Conservation (phyloP, 2,329 filamentous ascomycete genomes). For the Beauveria australis region DNA sequence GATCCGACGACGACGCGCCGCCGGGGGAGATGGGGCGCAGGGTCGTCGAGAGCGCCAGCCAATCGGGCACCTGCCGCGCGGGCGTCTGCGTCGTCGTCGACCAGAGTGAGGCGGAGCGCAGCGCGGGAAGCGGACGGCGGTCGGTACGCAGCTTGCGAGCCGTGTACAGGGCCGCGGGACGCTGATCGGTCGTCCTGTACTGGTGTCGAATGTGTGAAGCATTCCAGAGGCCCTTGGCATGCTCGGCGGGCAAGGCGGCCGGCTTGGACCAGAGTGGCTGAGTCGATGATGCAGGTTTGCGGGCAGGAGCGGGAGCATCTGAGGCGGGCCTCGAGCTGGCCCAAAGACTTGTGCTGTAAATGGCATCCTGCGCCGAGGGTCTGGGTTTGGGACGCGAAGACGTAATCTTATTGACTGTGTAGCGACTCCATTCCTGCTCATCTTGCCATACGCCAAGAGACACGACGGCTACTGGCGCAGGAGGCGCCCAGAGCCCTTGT, state of each 20-base stretch:
- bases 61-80: slow-evolving; percentile 13
- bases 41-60: slow-evolving; percentile 8
- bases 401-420: background rate
- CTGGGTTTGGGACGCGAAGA: slow-evolving; percentile 1
- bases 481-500: slow-evolving; percentile 3
- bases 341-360: slow-evolving; percentile 5
- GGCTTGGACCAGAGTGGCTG: slow-evolving; percentile 6
- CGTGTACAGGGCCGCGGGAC: slow-evolving; percentile 27
- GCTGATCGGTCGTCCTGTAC: slow-evolving; percentile 24
- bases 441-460: background rate
- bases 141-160: slow-evolving; percentile 24
- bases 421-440: background rate
- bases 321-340: background rate
- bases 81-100: slow-evolving; percentile 10
- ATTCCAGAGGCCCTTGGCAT: slow-evolving; percentile 17
- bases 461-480: background rate
- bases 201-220: slow-evolving; percentile 15
- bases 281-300: background rate
- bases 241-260: slow-evolving; percentile 1
- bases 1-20: background rate
- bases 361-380: background rate
- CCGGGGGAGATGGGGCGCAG: background rate
- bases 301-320: slow-evolving; percentile 9
- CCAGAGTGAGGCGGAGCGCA: slow-evolving; percentile 30
- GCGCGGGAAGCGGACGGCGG: slow-evolving; percentile 20